Evolutionary conservation across 108 stramenopile genomes (phyloP), one percentile per base, ranked within the genome.

Genomic region (Ochromonas danica): DNA sequence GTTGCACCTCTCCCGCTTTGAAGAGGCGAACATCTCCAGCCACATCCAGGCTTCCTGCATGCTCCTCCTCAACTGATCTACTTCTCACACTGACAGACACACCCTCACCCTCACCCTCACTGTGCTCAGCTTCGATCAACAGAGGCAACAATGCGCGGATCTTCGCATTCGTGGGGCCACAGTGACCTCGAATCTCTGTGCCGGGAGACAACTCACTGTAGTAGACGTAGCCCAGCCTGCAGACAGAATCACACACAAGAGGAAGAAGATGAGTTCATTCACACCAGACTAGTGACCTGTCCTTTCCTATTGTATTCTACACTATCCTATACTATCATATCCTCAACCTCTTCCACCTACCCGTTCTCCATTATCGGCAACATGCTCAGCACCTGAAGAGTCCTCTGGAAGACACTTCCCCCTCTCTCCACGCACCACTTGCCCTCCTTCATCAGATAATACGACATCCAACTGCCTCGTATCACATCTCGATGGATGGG

Each of bases 191-290:
- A 57, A 57, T 57, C 51, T 57, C 51, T 57, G 51, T 57, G 51
- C 51, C 51, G 51, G 51, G 51, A 57, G 51, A 57, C 51, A 57
- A 57, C 51, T 57, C 51, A 57, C 51, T 57, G 51, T 57, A 57
- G 51, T 57, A 57, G 51, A 57, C 51, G 51, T 57, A 57, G 51
- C 51, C 51, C 51, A 57, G 51, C 51, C 51, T 57, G 51, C 51
- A 57, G 51, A 57, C 51, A 57, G 51, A 57, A 57, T 57, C 51
- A 57, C 51, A 57, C 51, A 57, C 51, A 57, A 57, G 51, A 57
- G 51, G 51, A 57, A 57, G 51, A 57, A 57, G 51, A 57, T 57
- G 51, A 57, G 51, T 57, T 57, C 51, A 57, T 57, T 57, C 51
- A 57, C 51, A 57, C 51, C 51, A 57, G 17, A 57, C 10, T 57